Conservation (phyloP, 208 protist genomes). For the Leishmania amazonensis region DNA sequence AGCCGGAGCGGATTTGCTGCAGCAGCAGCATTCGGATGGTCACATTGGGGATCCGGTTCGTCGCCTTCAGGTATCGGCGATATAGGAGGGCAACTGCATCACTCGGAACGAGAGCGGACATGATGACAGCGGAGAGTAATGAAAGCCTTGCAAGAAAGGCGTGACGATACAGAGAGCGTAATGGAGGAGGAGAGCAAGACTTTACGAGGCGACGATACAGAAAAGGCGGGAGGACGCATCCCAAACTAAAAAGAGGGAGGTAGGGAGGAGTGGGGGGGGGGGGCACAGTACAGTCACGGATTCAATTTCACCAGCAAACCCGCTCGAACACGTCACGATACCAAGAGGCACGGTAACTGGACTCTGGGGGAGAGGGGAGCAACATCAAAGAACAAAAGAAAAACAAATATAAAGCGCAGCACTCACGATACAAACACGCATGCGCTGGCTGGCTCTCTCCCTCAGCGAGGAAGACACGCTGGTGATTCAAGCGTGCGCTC, state of each 20-base stretch:
- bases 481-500: background rate
- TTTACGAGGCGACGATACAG: background rate
- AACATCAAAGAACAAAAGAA: background rate
- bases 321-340: background rate
- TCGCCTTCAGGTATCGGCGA: conserved; percentile 84
- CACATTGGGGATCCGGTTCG: conserved; percentile 84
- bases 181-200: background rate
- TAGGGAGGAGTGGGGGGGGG: background rate
- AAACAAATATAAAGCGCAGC: background rate
- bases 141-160: background rate
- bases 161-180: background rate
- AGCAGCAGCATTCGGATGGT: conserved; percentile 89
- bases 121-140: conserved; percentile 5
- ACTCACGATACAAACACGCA: background rate
- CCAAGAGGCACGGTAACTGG: background rate
- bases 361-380: background rate
- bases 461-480: background rate
- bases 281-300: background rate
- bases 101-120: conserved; percentile 82
- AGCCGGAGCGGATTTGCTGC: conserved; percentile 81
- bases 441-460: background rate
- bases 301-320: background rate
- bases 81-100: conserved; percentile 87
- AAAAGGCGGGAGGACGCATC: background rate
- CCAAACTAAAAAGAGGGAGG: background rate